These are phyloP conservation scores for Lasiodiplodia hormozganensis DNA, from an alignment of 2,329 filamentous ascomycete genomes.

Conservation along the genomic window DNA sequence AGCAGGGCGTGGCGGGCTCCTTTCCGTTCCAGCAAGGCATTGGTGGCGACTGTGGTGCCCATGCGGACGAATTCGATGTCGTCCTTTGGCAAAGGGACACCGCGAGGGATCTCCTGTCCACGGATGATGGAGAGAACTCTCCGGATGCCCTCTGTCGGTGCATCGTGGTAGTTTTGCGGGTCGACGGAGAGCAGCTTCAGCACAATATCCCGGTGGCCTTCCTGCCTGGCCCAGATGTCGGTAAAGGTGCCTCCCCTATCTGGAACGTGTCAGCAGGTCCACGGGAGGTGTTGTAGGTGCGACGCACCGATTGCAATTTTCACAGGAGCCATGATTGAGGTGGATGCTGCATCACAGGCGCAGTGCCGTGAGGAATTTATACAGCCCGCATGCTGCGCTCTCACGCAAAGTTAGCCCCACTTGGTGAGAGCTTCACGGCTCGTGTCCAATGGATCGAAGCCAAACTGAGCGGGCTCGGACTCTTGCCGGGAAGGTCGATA, in stretches of 20 bases:
- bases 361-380: neutral
- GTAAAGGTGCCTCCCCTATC: conserved; percentile 81
- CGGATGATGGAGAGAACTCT: conserved; percentile 69
- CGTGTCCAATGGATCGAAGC: neutral
- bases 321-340: neutral
- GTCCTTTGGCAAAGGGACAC: conserved; percentile 80
- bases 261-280: neutral
- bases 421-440: too few relatives aligned
- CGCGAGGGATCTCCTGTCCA: conserved; percentile 76
- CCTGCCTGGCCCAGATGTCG: conserved; percentile 65
- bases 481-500: neutral
- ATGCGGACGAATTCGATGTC: conserved; percentile 69
- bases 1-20: conserved; percentile 32
- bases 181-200: conserved; percentile 41
- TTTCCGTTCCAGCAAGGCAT: conserved; percentile 36
- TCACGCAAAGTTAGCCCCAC: neutral
- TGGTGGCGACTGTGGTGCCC: conserved; percentile 38
- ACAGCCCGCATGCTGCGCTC: neutral
- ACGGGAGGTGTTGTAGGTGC: neutral
- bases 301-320: conserved; percentile 20
- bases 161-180: conserved; percentile 41
- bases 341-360: neutral
- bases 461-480: too few relatives aligned
- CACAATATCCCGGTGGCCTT: conserved; percentile 74
- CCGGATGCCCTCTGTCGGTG: conserved; percentile 43